These are phyloP conservation scores for Lentinula aciculospora DNA, from an alignment of 768 basidiomycete genomes.

Conservation along the genomic window DNA sequence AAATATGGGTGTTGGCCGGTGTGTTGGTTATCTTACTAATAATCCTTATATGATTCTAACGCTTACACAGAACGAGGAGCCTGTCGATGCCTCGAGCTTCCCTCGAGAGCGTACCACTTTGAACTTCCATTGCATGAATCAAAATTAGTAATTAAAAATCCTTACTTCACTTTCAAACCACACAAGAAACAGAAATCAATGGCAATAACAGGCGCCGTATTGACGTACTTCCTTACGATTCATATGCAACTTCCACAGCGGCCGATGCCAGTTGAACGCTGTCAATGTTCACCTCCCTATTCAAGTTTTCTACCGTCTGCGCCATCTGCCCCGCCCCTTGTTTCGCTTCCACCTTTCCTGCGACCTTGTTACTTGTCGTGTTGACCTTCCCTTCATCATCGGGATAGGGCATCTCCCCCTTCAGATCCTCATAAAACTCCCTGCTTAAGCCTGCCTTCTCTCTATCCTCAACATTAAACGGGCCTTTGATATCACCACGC, in stretches of 20 bases:
- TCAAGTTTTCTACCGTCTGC: not conserved
- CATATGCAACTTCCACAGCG: not conserved
- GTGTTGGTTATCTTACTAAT: slow-evolving; percentile 14
- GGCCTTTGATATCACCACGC: slow-evolving; percentile 70
- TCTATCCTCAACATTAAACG: slow-evolving; percentile 75
- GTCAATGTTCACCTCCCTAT: not conserved
- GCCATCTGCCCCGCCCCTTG: not conserved
- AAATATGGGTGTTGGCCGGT: slow-evolving; percentile 29
- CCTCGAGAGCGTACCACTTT: slow-evolving; percentile 29
- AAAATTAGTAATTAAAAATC: too few species aligned
- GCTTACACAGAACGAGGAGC: slow-evolving; percentile 28
- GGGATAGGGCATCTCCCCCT: slow-evolving; percentile 43
- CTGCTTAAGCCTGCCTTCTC: slow-evolving; percentile 67
- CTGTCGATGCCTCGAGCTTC: slow-evolving; percentile 23
- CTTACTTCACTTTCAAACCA: too few species aligned
- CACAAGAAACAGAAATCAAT: too few species aligned
- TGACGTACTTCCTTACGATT: not conserved
- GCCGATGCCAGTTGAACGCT: not conserved
- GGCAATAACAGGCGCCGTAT: too few species aligned
- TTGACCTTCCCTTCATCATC: not conserved
- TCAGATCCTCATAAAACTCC: slow-evolving; percentile 69
- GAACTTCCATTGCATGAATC: slow-evolving; percentile 29
- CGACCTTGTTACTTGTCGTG: not conserved
- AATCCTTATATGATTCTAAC: not conserved
- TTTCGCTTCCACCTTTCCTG: not conserved